These are phyloP conservation scores for Oenanthe sinensis DNA, from an alignment of 129 eudicot species.

Conservation along the genomic window DNA sequence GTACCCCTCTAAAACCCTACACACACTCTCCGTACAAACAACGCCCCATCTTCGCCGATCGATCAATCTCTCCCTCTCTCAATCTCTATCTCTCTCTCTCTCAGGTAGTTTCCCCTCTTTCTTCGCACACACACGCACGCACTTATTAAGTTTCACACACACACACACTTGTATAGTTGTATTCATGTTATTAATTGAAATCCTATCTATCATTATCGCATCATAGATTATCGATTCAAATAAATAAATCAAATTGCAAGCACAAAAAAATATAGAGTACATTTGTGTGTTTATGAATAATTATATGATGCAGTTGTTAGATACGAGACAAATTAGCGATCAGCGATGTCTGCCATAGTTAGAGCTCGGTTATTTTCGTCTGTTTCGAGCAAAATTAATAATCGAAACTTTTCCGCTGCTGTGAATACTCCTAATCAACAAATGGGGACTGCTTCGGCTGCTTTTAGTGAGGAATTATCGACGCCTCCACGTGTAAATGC, in stretches of 20 bases:
- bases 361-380: constrained; percentile 35
- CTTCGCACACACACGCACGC: not conserved
- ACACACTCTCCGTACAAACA: not conserved
- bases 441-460: constrained; percentile 17
- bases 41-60: not conserved
- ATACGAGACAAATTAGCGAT: not conserved
- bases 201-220: no score
- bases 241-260: no score
- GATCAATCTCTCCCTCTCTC: not conserved
- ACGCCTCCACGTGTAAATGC: constrained; percentile 15
- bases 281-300: not conserved
- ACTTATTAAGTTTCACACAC: not conserved
- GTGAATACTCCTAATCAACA: constrained; percentile 44
- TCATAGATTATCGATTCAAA: no score
- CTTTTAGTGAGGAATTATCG: constrained; percentile 14
- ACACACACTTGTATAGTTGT: no score
- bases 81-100: not conserved
- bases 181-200: no score
- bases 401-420: constrained; percentile 23
- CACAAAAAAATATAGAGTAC: no score
- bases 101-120: not conserved
- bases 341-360: constrained; percentile 17
- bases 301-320: not conserved
- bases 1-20: constrained; percentile 1
- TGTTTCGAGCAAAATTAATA: constrained; percentile 20